These are phyloP conservation scores for Byssochlamys sp. DNA, from an alignment of 2,329 filamentous ascomycete species.

Conservation along the genomic window DNA sequence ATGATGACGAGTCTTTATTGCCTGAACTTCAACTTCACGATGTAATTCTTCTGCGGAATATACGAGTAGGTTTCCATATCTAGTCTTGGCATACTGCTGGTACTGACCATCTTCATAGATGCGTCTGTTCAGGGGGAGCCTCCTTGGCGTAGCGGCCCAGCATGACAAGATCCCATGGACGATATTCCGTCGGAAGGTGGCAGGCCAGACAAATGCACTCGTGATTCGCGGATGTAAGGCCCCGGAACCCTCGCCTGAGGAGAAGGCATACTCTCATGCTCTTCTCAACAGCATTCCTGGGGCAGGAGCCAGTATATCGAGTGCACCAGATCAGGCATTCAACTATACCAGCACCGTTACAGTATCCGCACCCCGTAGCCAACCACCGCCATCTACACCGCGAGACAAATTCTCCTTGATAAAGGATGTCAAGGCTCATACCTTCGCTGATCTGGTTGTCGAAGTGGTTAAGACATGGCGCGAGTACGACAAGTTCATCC, in stretches of 20 bases:
- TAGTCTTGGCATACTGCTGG: background rate
- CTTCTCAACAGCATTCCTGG: constrained; percentile 14
- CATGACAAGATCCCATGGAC: constrained; percentile 21
- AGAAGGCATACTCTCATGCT: constrained; percentile 19
- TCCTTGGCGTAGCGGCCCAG: constrained; percentile 19
- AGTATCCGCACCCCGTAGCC: background rate
- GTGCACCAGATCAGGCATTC: background rate
- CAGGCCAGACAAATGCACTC: constrained; percentile 10
- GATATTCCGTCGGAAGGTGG: constrained; percentile 21
- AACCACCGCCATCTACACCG: background rate
- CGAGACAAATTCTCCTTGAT: constrained; percentile 53
- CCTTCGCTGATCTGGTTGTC: constrained; percentile 61
- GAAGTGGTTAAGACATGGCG: constrained; percentile 56
- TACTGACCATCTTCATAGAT: constrained; percentile 2
- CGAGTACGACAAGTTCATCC: constrained; percentile 40
- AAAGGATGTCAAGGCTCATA: constrained; percentile 47
- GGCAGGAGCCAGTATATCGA: background rate
- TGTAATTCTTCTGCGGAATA: constrained; percentile 53
- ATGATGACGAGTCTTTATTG: constrained; percentile 31
- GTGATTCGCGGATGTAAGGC: constrained; percentile 20
- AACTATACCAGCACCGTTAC: background rate
- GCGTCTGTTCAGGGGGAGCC: constrained; percentile 15
- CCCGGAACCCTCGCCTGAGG: constrained; percentile 17
- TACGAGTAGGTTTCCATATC: constrained; percentile 39
- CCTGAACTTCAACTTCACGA: constrained; percentile 47